Evolutionary conservation across 768 basidiomycete genomes (phyloP), one percentile per base, ranked within the genome.

Genomic region (Hygrophorus pudorinus): DNA sequence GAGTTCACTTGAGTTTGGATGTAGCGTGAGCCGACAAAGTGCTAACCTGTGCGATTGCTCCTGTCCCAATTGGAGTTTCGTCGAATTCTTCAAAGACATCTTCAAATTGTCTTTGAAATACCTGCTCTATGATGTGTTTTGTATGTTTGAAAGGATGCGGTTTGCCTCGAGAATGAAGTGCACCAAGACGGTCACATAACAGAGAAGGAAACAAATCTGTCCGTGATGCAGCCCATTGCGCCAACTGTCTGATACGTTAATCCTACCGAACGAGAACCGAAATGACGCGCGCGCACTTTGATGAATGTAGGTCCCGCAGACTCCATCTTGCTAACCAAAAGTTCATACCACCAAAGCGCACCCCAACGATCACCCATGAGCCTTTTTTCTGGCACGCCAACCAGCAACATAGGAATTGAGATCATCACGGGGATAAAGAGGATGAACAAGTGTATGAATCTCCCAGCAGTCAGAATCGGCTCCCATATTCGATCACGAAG

Each of bases 151-250:
- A 63, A 4, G 82, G 68, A 65, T 99, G 96, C 0, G 86, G 77
- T 51, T 74, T 81, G 49, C 81, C 91, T 46, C 76, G 81, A 1
- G 96, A 98, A 59, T 99, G 96, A 14, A 97, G 70, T 37, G 79
- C 75, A 27, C 87, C 88, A 52, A 99, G 70, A 46, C 76, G 75
- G 44, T 86, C 76, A 61, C 96, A 99, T 14, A 99, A 77, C 10
- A 77, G 61, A 16, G 80, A 69, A 2, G 96, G 90, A 64, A 99
- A 98, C 2, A 99, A 70, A 61, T 99, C 96, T 32, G 83, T 85
- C 29, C 96, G 78, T 12, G 93, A 92, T 11, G 85, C 96, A 5
- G 96, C 96, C 96, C 96, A 99, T 75, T 99, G 96, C 4, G 91
- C 86, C 44, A 99, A 75, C 91, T 93, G 59, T 16, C 24, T n/a